Evolutionary conservation across 441 rosid species (phyloP), one percentile per base, ranked within the genome.

Genomic region (Daphne laureola): DNA sequence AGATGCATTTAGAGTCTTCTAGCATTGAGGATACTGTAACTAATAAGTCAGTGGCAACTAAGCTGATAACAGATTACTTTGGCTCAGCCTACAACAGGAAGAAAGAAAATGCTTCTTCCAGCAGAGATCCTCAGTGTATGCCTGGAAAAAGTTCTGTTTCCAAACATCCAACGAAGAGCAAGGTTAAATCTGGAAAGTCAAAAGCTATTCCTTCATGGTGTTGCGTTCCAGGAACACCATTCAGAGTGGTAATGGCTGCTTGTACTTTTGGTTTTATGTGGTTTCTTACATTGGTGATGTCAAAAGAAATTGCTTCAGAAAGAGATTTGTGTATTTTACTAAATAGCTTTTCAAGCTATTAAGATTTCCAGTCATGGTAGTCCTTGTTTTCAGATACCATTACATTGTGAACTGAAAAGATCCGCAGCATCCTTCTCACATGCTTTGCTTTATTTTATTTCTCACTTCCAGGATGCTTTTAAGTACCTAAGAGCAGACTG

Each of bases 31-130:
- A 55, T 49, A 64, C 68, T 64, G 90, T 67, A 62, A 66, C 68
- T 18, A 73, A 48, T 57, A 81, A 75, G 57, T 48, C 61, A 62
- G 54, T 77, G 16, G 61, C 82, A 54, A 86, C 69, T 81, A 92
- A 86, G 77, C 74, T 84, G 77, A 92, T 92, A 46, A 92, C 98
- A 21, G 94, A 92, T 66, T 89, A 67, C 66, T 89, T 89, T 77
- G 84, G 87, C 47, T 69, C 70, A 51, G 55, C 55, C 58, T 36
- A 65, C 23, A 63, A 51, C 12, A 74, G 55, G 72, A 70, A 64
- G 56, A 78, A 70, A 76, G 64, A 61, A 52, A 53, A 63, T 53
- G 65, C 60, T 53, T 15, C 55, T 51, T 64, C 82, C 58, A 56
- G 46, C 58, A 69, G 54, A 43, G 38, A 31, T 5, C 9, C 38